Percentiles rank a stretch among this genome's conserved stretches.
phyloP scores from a whole-genome alignment of 805 yeast genomes.

The Citeromyces nyonsensis region DNA sequence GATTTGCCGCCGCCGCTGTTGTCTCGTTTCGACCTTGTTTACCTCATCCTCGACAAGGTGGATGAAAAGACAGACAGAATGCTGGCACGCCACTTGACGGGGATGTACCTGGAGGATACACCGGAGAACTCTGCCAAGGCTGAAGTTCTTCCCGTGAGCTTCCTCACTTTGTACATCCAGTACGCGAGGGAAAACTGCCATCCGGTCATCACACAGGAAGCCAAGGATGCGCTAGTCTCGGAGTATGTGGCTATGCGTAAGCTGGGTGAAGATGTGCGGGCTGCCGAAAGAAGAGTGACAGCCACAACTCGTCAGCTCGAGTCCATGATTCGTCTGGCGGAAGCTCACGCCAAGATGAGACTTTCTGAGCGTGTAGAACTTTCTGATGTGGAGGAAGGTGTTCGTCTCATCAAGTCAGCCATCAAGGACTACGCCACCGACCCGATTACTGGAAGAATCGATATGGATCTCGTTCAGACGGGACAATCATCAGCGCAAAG shows the following conservation, averaged over 20 bases:
- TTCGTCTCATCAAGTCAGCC: slow-evolving; percentile 82
- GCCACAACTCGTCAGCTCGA: slow-evolving; percentile 97
- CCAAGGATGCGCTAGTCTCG: slow-evolving; percentile 72
- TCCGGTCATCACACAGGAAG: slow-evolving; percentile 71
- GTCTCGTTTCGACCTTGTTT: slow-evolving; percentile 90
- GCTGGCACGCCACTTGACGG: slow-evolving; percentile 81
- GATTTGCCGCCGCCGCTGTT: slow-evolving; percentile 93
- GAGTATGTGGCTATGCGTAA: slow-evolving; percentile 90
- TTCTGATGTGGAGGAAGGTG: slow-evolving; percentile 85
- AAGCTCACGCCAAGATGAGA: slow-evolving; percentile 97
- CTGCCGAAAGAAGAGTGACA: slow-evolving; percentile 82
- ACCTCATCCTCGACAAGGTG: slow-evolving; percentile 81
- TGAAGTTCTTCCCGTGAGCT: slow-evolving; percentile 74
- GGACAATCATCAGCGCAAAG: slow-evolving; percentile 87
- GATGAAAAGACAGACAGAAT: slow-evolving; percentile 76
- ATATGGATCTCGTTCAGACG: slow-evolving; percentile 93
- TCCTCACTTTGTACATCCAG: slow-evolving; percentile 76
- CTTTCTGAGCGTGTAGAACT: slow-evolving; percentile 55
- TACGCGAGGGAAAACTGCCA: slow-evolving; percentile 79
- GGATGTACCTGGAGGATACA: slow-evolving; percentile 78
- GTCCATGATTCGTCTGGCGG: slow-evolving; percentile 85
- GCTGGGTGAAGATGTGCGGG: slow-evolving; percentile 79
- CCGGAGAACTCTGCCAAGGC: slow-evolving; percentile 56
- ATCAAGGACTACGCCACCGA: slow-evolving; percentile 97
- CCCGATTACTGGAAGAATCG: slow-evolving; percentile 92